Evolutionary conservation across 2,329 filamentous ascomycete species (phyloP), one percentile per base, ranked within the genome.

Genomic region (Didymella pomorum): DNA sequence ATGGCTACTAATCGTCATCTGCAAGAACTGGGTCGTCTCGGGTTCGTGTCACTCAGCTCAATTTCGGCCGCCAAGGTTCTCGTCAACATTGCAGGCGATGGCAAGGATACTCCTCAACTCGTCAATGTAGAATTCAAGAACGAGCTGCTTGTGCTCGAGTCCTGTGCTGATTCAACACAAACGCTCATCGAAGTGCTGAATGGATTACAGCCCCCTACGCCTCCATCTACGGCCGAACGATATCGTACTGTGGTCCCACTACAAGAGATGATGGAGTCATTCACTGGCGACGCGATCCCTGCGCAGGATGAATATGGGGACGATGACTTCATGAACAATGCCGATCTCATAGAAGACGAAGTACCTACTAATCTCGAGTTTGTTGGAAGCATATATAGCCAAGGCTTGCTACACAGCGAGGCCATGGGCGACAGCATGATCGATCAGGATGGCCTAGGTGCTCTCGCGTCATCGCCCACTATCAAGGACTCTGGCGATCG

Each of bases 111-210:
- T 0, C 83, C 87, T 28, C 89, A 88, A 63, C 85, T 87, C 39
- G 77, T 97, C 14, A 89, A 95, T 65, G 83, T 97, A 1, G 91
- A 96, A 63, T 80, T 98, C 45, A 87, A 87, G 60, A 93, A 97
- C 70, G 90, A 96, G 64, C 83, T 99, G 1, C 82, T 99, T 52
- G 89, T 99, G 31, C 80, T 99, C 7, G 95, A 99, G 76, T 96
- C 93, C 1, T 99, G 96, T 70, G 95, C 95, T 28, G 95, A 99
- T 77, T 99, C 95, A 1, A 98, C 93, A 0, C 93, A 97, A 74
- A 99, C 95, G 0, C 83, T 99, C 14, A 89, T 97, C 51, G 84
- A 86, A 2, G 84, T 96, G 41, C 79, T 93, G 16, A 92, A 90
- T 69, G 93, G 90, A 0, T 82, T 99, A 4, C 87, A 89, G 35